A percentile compares a stretch with the other conserved stretches of the same genome.
Conservation (phyloP, 179 eudicot genomes). For the Heliamphora pulchella region DNA sequence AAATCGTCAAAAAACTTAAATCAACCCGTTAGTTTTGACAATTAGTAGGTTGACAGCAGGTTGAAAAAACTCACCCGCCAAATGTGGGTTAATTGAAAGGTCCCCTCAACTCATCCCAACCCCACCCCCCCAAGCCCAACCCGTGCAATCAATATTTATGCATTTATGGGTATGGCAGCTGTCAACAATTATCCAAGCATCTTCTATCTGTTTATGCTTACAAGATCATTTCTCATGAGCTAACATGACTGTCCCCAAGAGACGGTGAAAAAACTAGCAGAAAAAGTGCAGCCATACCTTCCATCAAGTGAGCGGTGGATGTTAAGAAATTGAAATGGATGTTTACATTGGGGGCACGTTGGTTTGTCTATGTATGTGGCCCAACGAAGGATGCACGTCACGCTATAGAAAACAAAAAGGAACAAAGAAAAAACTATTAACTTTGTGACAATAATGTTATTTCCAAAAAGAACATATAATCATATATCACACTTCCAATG, state of each 20-base stretch:
- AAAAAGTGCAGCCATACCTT: slow-evolving; percentile 34
- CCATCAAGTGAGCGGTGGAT: slow-evolving; percentile 90
- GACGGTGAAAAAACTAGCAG: not conserved
- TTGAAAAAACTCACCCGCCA: too few relatives aligned
- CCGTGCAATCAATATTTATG: too few relatives aligned
- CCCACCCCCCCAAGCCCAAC: too few relatives aligned
- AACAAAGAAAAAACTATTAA: not conserved
- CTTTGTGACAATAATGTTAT: not conserved
- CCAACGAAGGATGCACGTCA: slow-evolving; percentile 88
- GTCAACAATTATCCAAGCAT: not conserved
- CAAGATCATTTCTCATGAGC: not conserved
- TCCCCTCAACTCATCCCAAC: too few relatives aligned
- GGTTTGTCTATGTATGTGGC: slow-evolving; percentile 79
- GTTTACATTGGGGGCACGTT: slow-evolving; percentile 89
- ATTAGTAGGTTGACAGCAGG: too few relatives aligned
- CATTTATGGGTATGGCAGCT: not conserved
- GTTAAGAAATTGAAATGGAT: slow-evolving; percentile 68
- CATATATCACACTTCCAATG: not conserved
- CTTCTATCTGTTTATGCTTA: not conserved
- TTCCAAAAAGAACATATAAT: not conserved
- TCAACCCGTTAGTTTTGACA: too few relatives aligned
- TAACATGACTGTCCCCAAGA: not conserved
- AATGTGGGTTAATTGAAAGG: too few relatives aligned
- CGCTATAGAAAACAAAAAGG: slow-evolving; percentile 33
- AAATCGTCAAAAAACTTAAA: too few relatives aligned